These are phyloP conservation scores for Ramularia endophylla DNA, from an alignment of 2,329 filamentous ascomycete species.

Conservation along the genomic window DNA sequence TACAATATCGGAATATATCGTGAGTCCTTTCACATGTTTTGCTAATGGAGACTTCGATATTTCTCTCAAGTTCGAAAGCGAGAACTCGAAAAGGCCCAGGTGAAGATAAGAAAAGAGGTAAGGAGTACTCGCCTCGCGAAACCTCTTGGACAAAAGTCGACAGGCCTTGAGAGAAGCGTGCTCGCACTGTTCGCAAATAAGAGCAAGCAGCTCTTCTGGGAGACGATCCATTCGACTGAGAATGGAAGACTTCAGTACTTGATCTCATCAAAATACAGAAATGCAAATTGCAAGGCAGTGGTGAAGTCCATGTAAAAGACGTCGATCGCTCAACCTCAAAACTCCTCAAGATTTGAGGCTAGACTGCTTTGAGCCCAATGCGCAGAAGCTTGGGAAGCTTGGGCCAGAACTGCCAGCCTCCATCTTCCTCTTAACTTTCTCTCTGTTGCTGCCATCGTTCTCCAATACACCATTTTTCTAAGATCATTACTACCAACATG, in stretches of 20 bases:
- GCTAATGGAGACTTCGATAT: slow-evolving; percentile 18
- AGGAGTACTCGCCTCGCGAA: slow-evolving; percentile 15
- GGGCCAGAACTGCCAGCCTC: background rate
- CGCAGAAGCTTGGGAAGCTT: background rate
- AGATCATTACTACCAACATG: slow-evolving; percentile 9
- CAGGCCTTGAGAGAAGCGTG: slow-evolving; percentile 18
- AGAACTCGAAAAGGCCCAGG: slow-evolving; percentile 19
- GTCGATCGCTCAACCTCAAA: too few species aligned
- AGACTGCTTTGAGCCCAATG: background rate
- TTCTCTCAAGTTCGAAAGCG: slow-evolving; percentile 15
- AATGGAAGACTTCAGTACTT: too few species aligned
- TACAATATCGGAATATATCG: slow-evolving; percentile 22
- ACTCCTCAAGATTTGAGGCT: too few species aligned
- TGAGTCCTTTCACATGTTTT: slow-evolving; percentile 23
- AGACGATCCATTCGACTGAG: slow-evolving; percentile 11
- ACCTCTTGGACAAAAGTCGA: slow-evolving; percentile 17
- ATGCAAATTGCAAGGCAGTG: too few species aligned
- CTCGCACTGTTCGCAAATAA: slow-evolving; percentile 19
- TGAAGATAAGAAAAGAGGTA: slow-evolving; percentile 22
- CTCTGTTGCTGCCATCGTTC: background rate
- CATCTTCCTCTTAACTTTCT: background rate
- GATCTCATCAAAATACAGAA: too few species aligned
- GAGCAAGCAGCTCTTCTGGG: slow-evolving; percentile 25
- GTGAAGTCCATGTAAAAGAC: too few species aligned
- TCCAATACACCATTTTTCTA: too few species aligned